phyloP scores from a whole-genome alignment of 805 yeast genomes.

The Metschnikowia baotianmanensis region DNA sequence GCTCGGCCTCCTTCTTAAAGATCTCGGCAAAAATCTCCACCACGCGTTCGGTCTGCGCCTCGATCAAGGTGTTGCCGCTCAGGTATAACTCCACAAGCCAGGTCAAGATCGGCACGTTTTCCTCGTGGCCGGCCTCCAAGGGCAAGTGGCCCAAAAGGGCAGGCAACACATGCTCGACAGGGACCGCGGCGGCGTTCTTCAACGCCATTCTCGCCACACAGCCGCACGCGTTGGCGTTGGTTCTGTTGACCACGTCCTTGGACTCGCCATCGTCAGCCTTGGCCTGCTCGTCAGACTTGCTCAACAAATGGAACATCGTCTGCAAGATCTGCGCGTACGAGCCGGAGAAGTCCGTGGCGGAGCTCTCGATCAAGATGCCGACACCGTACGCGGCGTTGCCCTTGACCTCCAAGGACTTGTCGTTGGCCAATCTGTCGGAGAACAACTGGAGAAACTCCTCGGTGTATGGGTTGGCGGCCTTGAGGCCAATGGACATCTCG shows the following conservation, averaged over 20 bases:
- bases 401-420: conserved; percentile 81
- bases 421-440: conserved; percentile 64
- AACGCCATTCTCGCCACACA: conserved; percentile 92
- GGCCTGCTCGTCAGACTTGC: conserved; percentile 52
- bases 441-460: conserved; percentile 71
- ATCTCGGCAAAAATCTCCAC: conserved; percentile 67
- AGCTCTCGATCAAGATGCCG: conserved; percentile 65
- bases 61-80: conserved; percentile 53
- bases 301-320: conserved; percentile 75
- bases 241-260: conserved; percentile 74
- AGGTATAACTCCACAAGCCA: conserved; percentile 72
- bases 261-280: conserved; percentile 67
- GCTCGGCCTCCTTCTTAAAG: conserved; percentile 72
- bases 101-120: conserved; percentile 85
- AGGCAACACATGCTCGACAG: conserved; percentile 65
- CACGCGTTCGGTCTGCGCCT: conserved; percentile 56
- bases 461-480: conserved; percentile 60
- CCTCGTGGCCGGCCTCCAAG: conserved; percentile 83
- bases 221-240: conserved; percentile 93
- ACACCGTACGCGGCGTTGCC: conserved; percentile 96
- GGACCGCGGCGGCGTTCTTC: conserved; percentile 68
- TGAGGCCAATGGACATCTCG: conserved; percentile 78
- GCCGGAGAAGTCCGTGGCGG: conserved; percentile 56
- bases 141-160: conserved; percentile 84
- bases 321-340: conserved; percentile 70